Conservation (phyloP, 2,329 filamentous ascomycete species). For the Aspergillus sojae region DNA sequence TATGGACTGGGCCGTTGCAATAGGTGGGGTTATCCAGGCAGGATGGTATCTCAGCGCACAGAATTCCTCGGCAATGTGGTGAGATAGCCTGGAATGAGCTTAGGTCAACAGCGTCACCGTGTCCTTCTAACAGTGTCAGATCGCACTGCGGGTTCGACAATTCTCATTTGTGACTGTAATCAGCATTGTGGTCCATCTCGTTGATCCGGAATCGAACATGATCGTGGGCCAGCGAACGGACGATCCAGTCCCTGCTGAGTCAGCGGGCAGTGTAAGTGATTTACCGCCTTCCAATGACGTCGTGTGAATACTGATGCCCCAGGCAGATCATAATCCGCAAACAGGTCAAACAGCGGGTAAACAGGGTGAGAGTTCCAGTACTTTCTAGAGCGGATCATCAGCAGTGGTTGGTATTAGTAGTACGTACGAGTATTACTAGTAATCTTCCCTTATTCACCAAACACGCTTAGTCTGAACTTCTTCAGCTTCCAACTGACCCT, state of each 20-base stretch:
- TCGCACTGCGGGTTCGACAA: neutral
- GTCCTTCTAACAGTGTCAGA: neutral
- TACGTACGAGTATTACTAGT: conserved; percentile 13
- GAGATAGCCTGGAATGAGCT: neutral
- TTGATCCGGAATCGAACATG: neutral
- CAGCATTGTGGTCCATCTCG: neutral
- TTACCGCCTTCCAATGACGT: conserved; percentile 12
- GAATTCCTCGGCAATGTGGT: neutral
- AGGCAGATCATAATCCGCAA: conserved; percentile 29
- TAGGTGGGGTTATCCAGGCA: neutral
- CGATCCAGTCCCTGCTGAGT: neutral
- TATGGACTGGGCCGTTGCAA: neutral
- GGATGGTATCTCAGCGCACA: neutral
- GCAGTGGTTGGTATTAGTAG: conserved; percentile 1
- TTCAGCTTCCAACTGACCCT: conserved; percentile 14
- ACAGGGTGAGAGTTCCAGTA: conserved; percentile 41
- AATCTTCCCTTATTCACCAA: neutral
- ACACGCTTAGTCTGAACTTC: conserved; percentile 15
- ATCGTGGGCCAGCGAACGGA: neutral
- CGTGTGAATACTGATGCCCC: conserved; percentile 14
- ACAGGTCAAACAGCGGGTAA: conserved; percentile 34
- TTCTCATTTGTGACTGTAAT: neutral
- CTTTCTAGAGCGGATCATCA: conserved; percentile 39
- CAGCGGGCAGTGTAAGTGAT: neutral
- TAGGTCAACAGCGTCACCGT: neutral